Evolutionary conservation across 176 grass and related monocot species (phyloP).

Genomic region (Stipa capillata): DNA sequence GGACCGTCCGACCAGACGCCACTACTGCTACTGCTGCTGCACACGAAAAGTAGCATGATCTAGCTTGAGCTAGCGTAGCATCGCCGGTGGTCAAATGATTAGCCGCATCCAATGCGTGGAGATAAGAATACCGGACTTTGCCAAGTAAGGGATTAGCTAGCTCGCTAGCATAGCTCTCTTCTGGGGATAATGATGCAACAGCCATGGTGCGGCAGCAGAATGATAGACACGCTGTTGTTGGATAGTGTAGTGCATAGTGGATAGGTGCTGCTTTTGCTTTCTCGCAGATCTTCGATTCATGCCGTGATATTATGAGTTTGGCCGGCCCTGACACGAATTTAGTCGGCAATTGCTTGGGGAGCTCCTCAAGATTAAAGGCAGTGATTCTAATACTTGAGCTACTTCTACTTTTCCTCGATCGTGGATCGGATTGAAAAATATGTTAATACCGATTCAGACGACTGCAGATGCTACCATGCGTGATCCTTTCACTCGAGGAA

Average conservation of each 20-base stretch:
- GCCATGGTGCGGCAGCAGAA: not conserved
- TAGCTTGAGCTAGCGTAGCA: not conserved
- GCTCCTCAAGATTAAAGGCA: not conserved
- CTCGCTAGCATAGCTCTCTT: not conserved
- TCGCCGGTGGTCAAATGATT: not conserved
- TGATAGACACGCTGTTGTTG: not conserved
- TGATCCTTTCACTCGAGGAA: not conserved
- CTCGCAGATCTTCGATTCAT: not conserved
- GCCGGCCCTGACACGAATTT: too few relatives aligned
- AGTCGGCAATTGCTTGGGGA: not conserved
- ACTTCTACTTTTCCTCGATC: too few relatives aligned
- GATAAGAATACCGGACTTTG: not conserved
- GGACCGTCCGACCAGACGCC: not conserved
- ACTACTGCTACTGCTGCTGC: not conserved
- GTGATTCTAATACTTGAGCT: too few relatives aligned
- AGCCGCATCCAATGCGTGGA: not conserved
- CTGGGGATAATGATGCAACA: not conserved
- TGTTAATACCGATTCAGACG: not conserved
- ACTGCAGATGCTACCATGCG: not conserved
- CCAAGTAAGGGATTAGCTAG: not conserved
- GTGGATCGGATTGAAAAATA: not conserved
- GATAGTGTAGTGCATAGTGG: not conserved
- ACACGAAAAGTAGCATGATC: not conserved
- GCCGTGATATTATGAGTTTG: constrained; percentile 31
- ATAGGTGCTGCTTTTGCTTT: constrained; percentile 14